These are phyloP conservation scores for Aureobasidium sp. DNA, from an alignment of 2,329 filamentous ascomycete genomes.

Conservation along the genomic window DNA sequence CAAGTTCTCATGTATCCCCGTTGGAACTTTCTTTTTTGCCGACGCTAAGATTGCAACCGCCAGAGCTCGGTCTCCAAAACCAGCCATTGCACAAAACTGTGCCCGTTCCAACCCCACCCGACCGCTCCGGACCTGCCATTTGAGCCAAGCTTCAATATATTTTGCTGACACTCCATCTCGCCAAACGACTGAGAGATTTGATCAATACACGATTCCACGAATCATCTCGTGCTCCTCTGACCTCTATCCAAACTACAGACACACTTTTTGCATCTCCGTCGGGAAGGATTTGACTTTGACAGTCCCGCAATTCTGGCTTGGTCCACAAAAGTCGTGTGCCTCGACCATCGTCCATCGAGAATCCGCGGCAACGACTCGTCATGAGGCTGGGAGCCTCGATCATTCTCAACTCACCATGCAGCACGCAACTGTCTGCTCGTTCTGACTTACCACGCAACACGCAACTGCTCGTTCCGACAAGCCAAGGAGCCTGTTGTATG, in stretches of 20 bases:
- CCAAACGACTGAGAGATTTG: slow-evolving; percentile 2
- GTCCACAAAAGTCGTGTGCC: not conserved
- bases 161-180: not conserved
- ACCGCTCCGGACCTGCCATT: not conserved
- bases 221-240: not conserved
- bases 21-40: slow-evolving; percentile 4
- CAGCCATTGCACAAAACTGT: not conserved
- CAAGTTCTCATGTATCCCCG: not conserved
- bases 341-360: not conserved
- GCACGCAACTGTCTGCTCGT: too few species aligned
- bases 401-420: not conserved
- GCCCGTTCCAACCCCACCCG: not conserved
- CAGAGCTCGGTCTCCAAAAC: not conserved
- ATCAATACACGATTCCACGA: not conserved
- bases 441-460: too few species aligned
- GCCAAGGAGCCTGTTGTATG: not conserved
- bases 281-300: not conserved
- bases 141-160: not conserved
- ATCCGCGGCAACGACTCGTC: not conserved
- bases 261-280: not conserved
- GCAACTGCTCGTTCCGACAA: not conserved
- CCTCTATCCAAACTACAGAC: not conserved
- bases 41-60: slow-evolving; percentile 9
- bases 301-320: not conserved
- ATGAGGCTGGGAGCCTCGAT: not conserved